These are phyloP conservation scores for Ceratocystis colombiana DNA, from an alignment of 2,329 filamentous ascomycete species.

Conservation along the genomic window DNA sequence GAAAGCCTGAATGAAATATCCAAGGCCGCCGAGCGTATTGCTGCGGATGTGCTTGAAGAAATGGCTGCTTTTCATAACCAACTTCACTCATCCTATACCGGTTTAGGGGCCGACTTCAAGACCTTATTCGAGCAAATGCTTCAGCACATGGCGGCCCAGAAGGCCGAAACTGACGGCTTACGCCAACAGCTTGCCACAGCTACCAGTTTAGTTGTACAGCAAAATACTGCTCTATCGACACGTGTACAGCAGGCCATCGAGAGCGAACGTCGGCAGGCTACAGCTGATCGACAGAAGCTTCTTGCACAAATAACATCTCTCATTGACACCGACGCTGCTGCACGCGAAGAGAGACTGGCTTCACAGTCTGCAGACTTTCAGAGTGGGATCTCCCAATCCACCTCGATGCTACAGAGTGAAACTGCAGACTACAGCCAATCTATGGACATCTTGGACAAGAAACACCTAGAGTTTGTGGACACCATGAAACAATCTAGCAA, in stretches of 20 bases:
- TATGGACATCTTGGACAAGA: constrained; percentile 64
- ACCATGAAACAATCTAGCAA: constrained; percentile 66
- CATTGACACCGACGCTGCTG: constrained; percentile 27
- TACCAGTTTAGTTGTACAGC: constrained; percentile 45
- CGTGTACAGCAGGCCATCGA: constrained; percentile 60
- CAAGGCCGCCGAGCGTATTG: constrained; percentile 17
- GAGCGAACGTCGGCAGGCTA: constrained; percentile 59
- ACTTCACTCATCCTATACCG: constrained; percentile 74
- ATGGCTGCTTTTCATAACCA: constrained; percentile 32
- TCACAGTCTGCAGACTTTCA: constrained; percentile 16
- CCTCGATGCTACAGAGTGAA: constrained; percentile 53
- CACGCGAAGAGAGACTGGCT: constrained; percentile 20
- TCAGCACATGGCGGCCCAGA: constrained; percentile 49
- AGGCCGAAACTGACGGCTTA: constrained; percentile 20
- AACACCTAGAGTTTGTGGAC: constrained; percentile 58
- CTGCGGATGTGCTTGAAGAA: constrained; percentile 24
- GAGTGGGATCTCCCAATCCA: constrained; percentile 39
- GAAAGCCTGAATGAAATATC: constrained; percentile 22
- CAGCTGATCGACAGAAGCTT: constrained; percentile 51
- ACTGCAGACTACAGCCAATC: constrained; percentile 56
- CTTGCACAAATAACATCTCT: constrained; percentile 51
- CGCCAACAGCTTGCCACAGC: constrained; percentile 21
- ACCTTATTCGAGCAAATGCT: constrained; percentile 71
- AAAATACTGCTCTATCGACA: constrained; percentile 54
- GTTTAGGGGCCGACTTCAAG: constrained; percentile 78